These are phyloP conservation scores for Starmerella gropengiesseri DNA, from an alignment of 805 yeast genomes.

Conservation along the genomic window DNA sequence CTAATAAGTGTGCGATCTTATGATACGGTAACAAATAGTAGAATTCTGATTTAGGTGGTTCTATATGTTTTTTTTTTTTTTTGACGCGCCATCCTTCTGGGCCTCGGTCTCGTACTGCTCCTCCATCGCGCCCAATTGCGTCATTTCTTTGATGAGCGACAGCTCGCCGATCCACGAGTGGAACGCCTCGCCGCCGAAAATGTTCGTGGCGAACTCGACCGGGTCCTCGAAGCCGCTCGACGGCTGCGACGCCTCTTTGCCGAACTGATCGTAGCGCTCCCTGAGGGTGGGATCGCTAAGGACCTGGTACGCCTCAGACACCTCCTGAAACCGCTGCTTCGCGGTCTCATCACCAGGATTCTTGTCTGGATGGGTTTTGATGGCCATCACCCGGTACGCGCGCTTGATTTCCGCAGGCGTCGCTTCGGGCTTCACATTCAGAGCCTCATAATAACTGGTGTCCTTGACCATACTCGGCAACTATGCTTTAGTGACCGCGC, in stretches of 20 bases:
- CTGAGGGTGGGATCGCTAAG: slow-evolving; percentile 63
- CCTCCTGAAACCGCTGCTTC: slow-evolving; percentile 71
- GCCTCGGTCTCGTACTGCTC: slow-evolving; percentile 30
- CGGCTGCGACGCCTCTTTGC: slow-evolving; percentile 65
- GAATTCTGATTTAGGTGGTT: too few relatives aligned
- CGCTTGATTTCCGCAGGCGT: slow-evolving; percentile 75
- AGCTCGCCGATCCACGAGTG: slow-evolving; percentile 80
- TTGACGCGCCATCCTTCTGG: slow-evolving; percentile 14
- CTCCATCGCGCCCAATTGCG: slow-evolving; percentile 46
- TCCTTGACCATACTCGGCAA: slow-evolving; percentile 61
- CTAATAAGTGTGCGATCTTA: not conserved
- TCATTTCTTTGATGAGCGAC: slow-evolving; percentile 63
- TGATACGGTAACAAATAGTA: too few relatives aligned
- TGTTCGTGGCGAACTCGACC: slow-evolving; percentile 65
- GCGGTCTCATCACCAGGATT: slow-evolving; percentile 92
- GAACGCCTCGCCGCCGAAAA: slow-evolving; percentile 90
- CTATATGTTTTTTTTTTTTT: too few relatives aligned
- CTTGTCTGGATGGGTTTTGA: slow-evolving; percentile 88
- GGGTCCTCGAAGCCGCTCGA: slow-evolving; percentile 73
- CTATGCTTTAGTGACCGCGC: too few relatives aligned
- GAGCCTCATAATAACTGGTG: slow-evolving; percentile 72
- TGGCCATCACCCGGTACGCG: slow-evolving; percentile 85
- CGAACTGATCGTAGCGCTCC: slow-evolving; percentile 68
- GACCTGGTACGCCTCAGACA: slow-evolving; percentile 47
- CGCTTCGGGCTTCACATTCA: slow-evolving; percentile 61